phyloP scores from a whole-genome alignment of 768 basidiomycete species.

The Mycena albidolilacea region DNA sequence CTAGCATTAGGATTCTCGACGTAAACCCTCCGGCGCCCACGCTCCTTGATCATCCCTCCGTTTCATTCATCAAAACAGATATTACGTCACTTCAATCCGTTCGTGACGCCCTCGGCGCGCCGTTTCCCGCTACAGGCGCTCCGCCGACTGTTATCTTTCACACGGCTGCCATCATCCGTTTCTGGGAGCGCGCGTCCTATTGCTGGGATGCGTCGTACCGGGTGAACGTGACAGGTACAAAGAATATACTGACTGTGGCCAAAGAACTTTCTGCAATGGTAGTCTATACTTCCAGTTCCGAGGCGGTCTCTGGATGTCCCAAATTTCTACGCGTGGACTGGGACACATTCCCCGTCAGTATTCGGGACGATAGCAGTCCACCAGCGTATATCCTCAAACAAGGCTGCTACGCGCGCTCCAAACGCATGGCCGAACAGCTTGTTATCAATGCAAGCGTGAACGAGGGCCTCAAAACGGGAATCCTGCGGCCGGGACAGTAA shows the following conservation, averaged over 20 bases:
- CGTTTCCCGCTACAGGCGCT: conserved; percentile 58
- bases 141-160: conserved; percentile 66
- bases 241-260: conserved; percentile 63
- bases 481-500: conserved; percentile 52
- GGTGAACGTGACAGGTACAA: conserved; percentile 65
- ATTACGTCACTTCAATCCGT: conserved; percentile 49
- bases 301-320: conserved; percentile 59
- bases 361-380: conserved; percentile 67
- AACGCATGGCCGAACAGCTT: conserved; percentile 67
- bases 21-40: conserved; percentile 45
- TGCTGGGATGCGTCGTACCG: conserved; percentile 61
- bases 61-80: conserved; percentile 50
- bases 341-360: conserved; percentile 40
- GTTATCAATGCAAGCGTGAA: conserved; percentile 68
- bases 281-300: conserved; percentile 61
- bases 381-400: conserved; percentile 51
- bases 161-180: conserved; percentile 70
- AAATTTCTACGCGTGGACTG: conserved; percentile 50
- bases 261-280: conserved; percentile 57
- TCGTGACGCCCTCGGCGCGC: conserved; percentile 42
- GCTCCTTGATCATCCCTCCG: conserved; percentile 44
- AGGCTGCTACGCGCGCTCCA: conserved; percentile 70
- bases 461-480: conserved; percentile 61
- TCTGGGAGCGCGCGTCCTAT: conserved; percentile 63
- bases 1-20: conserved; percentile 51